Conservation (phyloP, 371 early-diverging fungal species). For the Circinella umbellata region DNA sequence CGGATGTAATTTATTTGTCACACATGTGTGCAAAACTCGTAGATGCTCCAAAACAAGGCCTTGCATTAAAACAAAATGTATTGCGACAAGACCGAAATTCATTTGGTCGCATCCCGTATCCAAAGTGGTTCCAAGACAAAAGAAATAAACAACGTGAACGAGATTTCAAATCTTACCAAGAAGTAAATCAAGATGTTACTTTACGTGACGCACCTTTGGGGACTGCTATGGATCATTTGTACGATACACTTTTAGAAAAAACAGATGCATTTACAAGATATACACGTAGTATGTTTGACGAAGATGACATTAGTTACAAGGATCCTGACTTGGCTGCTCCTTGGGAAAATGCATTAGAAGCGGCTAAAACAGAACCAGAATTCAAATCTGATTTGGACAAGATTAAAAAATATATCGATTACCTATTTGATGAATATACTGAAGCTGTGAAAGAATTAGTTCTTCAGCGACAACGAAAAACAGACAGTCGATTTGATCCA, state of each 20-base stretch:
- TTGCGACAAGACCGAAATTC: conserved; percentile 20
- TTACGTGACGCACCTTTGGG: conserved; percentile 17
- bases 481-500: conserved; percentile 33
- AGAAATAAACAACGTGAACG: conserved; percentile 32
- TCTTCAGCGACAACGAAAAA: conserved; percentile 13
- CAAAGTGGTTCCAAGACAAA: conserved; percentile 51
- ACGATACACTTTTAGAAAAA: conserved; percentile 33
- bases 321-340: conserved; percentile 35
- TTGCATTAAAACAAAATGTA: conserved; percentile 27
- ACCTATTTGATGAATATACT: conserved; percentile 17
- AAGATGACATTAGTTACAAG: conserved; percentile 27
- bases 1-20: conserved; percentile 44
- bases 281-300: conserved; percentile 34
- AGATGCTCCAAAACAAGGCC: conserved; percentile 57
- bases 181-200: conserved; percentile 24
- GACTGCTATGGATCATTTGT: conserved; percentile 46
- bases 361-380: conserved; percentile 18
- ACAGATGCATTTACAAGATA: conserved; percentile 35
- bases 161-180: conserved; percentile 24
- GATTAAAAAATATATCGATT: conserved; percentile 19
- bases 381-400: conserved; percentile 29
- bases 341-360: conserved; percentile 26
- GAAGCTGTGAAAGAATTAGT: conserved; percentile 19
- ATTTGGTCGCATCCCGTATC: conserved; percentile 29
- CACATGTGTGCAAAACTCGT: conserved; percentile 55